Evolutionary conservation across 805 yeast genomes (phyloP), one percentile per base, ranked within the genome.

Genomic region (Candida argentea): DNA sequence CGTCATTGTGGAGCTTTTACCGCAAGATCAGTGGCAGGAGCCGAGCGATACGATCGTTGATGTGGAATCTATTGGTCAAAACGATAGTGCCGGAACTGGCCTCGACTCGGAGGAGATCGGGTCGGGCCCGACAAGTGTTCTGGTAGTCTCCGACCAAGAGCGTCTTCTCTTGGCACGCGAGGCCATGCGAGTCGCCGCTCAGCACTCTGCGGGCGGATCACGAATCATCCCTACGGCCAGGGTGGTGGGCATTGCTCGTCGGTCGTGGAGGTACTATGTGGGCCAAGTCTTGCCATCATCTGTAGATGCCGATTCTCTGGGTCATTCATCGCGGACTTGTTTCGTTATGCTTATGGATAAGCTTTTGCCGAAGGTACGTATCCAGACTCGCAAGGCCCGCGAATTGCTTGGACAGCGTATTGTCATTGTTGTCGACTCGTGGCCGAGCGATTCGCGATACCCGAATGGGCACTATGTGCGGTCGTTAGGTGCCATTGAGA

Each of bases 401-500:
- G 91, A 82, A 31, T 66, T 91, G 9, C 54, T 76, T n/a, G 94
- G 93, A 4, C 77, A 87, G 50, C 76, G 97, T 52, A 82, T 91
- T 30, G 94, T 93, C 5, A 76, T 89, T 13, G 84, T 94, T 0
- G 77, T 93, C 23, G 99, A 91, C 48, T 69, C 86, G 6, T 91
- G 99, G 99, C 82, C 94, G 1, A 58, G 76, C 1, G 66, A 72
- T 34, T 81, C 94, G 5, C 77, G 82, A 34, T 75, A 73, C 39
- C 98, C 99, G 4, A 81, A 81, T 44, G 99, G 98, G 6, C 99
- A 91, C 55, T 89, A 84, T 48, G 89, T 91, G 3, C 71, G 95
- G 43, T 67, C 78, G 24, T 65, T 91, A 18, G 99, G 99, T 38
- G 87, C 73, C 12, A 73, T 89, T 27, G 99, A 91, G 56, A 76